phyloP scores from a whole-genome alignment of 257 asterid species.

The Handroanthus guayacan region DNA sequence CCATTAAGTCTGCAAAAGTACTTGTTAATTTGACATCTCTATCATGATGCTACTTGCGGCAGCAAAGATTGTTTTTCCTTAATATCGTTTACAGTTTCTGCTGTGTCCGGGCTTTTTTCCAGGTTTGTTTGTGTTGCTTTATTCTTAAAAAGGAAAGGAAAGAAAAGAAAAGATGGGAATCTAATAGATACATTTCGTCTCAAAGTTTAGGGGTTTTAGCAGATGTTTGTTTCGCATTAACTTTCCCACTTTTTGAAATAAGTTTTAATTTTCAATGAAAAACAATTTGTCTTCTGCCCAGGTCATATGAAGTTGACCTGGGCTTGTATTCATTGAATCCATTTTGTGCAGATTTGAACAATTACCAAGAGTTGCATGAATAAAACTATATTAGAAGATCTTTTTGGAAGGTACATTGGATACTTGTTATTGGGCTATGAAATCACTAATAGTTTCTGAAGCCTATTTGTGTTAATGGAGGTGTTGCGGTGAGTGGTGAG shows the following conservation, averaged over 20 bases:
- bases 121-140: slow-evolving; percentile 38
- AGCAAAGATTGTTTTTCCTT: slow-evolving; percentile 15
- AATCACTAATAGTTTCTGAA: slow-evolving; percentile 44
- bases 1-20: slow-evolving; percentile 17
- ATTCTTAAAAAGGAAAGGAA: slow-evolving; percentile 6
- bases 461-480: slow-evolving; percentile 43
- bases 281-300: slow-evolving; percentile 33
- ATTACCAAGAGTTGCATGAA: slow-evolving; percentile 56
- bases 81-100: slow-evolving; percentile 4
- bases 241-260: slow-evolving; percentile 23
- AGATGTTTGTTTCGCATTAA: slow-evolving; percentile 18
- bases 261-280: not conserved
- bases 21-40: slow-evolving; percentile 29
- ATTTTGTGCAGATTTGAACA: slow-evolving; percentile 77
- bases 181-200: not conserved
- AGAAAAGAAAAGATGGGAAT: not conserved
- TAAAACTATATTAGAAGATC: slow-evolving; percentile 47
- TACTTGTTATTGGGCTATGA: slow-evolving; percentile 41
- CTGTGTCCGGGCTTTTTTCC: slow-evolving; percentile 26
- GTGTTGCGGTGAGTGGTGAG: slow-evolving; percentile 57
- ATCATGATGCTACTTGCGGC: slow-evolving; percentile 18
- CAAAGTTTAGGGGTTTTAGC: slow-evolving; percentile 17
- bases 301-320: slow-evolving; percentile 51
- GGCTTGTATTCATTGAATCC: slow-evolving; percentile 57
- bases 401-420: slow-evolving; percentile 46